Conservation (phyloP, 1,284 basidiomycete genomes). For the Boletus nobilissimus region DNA sequence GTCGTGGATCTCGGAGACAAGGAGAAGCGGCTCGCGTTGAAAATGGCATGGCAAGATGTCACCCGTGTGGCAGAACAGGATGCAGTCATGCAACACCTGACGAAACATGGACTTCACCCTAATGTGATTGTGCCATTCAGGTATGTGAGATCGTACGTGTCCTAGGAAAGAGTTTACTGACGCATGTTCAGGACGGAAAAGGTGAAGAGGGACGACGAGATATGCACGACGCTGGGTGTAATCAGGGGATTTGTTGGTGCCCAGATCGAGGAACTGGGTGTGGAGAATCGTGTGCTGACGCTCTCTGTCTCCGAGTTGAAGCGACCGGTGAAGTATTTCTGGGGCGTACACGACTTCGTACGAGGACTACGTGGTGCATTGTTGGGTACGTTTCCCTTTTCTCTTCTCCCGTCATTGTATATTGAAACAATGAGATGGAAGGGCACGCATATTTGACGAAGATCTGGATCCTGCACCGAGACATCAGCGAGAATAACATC, state of each 20-base stretch:
- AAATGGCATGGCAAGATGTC: constrained; percentile 32
- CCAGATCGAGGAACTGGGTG: neutral
- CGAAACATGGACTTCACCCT: neutral
- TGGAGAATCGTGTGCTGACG: constrained; percentile 12
- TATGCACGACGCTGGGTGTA: constrained; percentile 16
- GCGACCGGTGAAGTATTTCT: constrained; percentile 27
- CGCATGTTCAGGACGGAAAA: neutral
- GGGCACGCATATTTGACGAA: constrained; percentile 31
- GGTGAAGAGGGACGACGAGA: neutral
- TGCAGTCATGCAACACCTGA: neutral
- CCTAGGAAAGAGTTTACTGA: neutral
- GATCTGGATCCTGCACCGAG: constrained; percentile 29
- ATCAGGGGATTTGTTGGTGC: constrained; percentile 12
- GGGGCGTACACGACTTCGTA: constrained; percentile 33
- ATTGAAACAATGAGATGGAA: neutral
- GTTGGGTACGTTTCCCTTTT: constrained; percentile 15
- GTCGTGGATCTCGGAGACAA: neutral
- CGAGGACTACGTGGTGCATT: constrained; percentile 28
- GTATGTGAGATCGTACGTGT: too few relatives aligned
- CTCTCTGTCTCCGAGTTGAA: constrained; percentile 14
- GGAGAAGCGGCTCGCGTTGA: constrained; percentile 5
- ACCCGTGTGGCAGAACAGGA: neutral
- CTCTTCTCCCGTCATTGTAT: neutral
- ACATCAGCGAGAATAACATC: constrained; percentile 40
- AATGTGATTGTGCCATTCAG: constrained; percentile 12